These are phyloP conservation scores for Dendrobium catenatum DNA, from an alignment of 106 monocot genomes.

Conservation along the genomic window DNA sequence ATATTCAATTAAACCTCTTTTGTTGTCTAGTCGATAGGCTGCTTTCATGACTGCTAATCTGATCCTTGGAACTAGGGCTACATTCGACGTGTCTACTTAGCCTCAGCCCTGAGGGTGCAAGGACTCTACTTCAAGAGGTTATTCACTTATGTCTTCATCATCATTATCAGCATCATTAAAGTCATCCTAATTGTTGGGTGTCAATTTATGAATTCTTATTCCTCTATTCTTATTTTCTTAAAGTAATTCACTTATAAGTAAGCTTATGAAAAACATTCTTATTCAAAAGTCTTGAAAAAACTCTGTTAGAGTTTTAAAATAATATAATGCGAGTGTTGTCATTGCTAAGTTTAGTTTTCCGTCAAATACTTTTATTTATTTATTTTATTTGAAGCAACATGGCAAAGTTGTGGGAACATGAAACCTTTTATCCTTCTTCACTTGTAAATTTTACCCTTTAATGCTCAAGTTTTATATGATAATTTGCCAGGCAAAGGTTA, in stretches of 20 bases:
- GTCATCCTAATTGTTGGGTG: too few relatives aligned
- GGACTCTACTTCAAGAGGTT: not conserved
- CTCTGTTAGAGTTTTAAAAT: too few relatives aligned
- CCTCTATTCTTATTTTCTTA: not conserved
- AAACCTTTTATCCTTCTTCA: too few relatives aligned
- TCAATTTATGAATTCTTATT: not conserved
- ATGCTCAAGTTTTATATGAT: too few relatives aligned
- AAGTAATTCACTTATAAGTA: not conserved
- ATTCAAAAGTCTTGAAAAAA: not conserved
- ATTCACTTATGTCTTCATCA: not conserved
- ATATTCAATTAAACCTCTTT: not conserved
- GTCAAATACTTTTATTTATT: too few relatives aligned
- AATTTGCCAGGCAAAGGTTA: too few relatives aligned
- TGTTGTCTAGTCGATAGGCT: not conserved
- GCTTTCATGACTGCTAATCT: not conserved
- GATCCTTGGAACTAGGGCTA: not conserved
- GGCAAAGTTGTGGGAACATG: too few relatives aligned
- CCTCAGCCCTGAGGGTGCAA: not conserved
- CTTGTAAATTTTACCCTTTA: too few relatives aligned
- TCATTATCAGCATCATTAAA: not conserved
- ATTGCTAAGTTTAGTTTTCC: too few relatives aligned
- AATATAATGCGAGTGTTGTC: too few relatives aligned
- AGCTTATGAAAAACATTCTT: not conserved
- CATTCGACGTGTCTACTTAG: not conserved
- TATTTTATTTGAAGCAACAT: too few relatives aligned